Percentiles rank a stretch among this genome's conserved stretches.
phyloP scores from a whole-genome alignment of 164 flowering plant species.

The Warburgia ugandensis region DNA sequence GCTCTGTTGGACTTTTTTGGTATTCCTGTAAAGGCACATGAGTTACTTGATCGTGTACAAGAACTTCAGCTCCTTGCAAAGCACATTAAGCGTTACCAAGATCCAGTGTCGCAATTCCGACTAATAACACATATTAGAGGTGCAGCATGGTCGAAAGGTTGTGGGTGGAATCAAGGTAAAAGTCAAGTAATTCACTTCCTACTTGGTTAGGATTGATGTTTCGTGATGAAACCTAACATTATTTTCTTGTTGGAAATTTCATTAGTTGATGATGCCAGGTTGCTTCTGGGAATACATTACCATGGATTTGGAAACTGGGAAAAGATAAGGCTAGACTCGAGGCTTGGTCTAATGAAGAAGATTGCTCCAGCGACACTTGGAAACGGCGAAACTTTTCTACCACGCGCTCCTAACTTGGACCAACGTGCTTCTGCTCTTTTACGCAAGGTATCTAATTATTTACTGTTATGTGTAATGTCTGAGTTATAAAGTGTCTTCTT shows the following conservation, averaged over 20 bases:
- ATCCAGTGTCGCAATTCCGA: constrained; percentile 84
- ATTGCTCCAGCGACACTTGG: constrained; percentile 94
- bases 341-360: constrained; percentile 81
- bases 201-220: background rate
- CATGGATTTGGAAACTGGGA: constrained; percentile 99
- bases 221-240: background rate
- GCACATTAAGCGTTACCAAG: constrained; percentile 69
- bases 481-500: background rate
- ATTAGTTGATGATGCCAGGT: constrained; percentile 93
- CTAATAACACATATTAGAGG: constrained; percentile 64
- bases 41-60: constrained; percentile 70
- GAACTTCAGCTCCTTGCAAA: constrained; percentile 86
- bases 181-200: background rate
- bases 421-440: constrained; percentile 87
- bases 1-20: constrained; percentile 94
- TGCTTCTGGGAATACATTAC: constrained; percentile 83
- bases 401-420: constrained; percentile 90
- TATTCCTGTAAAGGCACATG: constrained; percentile 85
- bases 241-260: constrained; percentile 14
- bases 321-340: constrained; percentile 82
- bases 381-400: constrained; percentile 83
- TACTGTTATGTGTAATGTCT: background rate
- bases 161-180: constrained; percentile 99
- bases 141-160: constrained; percentile 92
- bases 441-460: constrained; percentile 52